These are phyloP conservation scores for Monoraphidium neglectum DNA, from an alignment of 139 green algal genomes.

Conservation along the genomic window DNA sequence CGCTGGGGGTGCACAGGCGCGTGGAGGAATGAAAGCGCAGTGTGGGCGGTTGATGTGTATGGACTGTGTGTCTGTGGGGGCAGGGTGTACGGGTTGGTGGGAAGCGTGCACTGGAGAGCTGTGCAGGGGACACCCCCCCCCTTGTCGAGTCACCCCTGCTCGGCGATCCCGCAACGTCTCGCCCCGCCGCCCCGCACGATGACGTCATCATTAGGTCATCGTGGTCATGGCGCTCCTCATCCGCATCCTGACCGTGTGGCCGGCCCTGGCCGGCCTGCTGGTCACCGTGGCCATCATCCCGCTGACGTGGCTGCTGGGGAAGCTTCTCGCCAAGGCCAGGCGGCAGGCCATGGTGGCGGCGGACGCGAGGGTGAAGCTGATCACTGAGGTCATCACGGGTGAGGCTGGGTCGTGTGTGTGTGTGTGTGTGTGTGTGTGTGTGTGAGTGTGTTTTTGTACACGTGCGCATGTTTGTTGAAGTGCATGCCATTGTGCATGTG, in stretches of 20 bases:
- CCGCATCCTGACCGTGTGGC: constrained; percentile 64
- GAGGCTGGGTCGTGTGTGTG: background rate
- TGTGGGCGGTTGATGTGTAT: too few relatives aligned
- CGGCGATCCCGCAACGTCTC: too few relatives aligned
- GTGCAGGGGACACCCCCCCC: too few relatives aligned
- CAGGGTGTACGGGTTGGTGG: background rate
- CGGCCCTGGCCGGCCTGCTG: constrained; percentile 70
- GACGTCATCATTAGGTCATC: constrained; percentile 79
- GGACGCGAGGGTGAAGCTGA: constrained; percentile 80
- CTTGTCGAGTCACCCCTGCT: too few relatives aligned
- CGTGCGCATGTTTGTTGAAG: too few relatives aligned
- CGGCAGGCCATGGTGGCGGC: constrained; percentile 66
- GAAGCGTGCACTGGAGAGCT: background rate
- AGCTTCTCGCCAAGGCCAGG: constrained; percentile 52
- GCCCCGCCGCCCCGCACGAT: too few relatives aligned
- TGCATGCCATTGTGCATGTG: too few relatives aligned
- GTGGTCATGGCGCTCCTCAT: constrained; percentile 79
- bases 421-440: too few relatives aligned
- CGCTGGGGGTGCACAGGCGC: too few relatives aligned
- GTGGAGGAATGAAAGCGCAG: too few relatives aligned
- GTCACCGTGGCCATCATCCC: constrained; percentile 83
- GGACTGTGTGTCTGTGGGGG: background rate
- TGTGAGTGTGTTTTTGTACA: too few relatives aligned
- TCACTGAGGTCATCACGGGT: constrained; percentile 82
- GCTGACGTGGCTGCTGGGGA: constrained; percentile 63